Evolutionary conservation across 2,329 filamentous ascomycete species (phyloP), one percentile per base, ranked within the genome.

Genomic region (Botrytis deweyae): DNA sequence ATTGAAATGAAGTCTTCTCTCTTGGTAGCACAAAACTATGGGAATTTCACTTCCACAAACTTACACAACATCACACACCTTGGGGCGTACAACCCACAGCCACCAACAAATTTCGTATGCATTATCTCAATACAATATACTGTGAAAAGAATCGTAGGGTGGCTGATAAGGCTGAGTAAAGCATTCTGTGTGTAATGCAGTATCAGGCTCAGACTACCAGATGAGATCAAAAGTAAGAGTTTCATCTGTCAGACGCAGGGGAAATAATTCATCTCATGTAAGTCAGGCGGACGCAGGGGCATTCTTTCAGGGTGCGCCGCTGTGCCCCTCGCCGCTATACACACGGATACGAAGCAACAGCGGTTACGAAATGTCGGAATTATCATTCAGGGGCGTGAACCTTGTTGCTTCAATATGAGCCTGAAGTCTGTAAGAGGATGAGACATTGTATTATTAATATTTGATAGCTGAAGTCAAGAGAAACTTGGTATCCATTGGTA

Each of bases 311-410:
- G 22, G 52, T 14, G 18, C 25, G 20, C n/a, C 25, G 9, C 36
- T 29, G 66, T 68, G 36, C n/a, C 66, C 25, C 66, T 42, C 40
- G 66, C 49, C 66, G 66, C 66, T 68, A 42, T 58, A 68, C 36
- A 58, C 14, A 33, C 7, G 4, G 10, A 40, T 55, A 7, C n/a
- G 22, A 40, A 55, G 49, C 52, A 22, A 40, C 25, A 22, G 44
- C 25, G 7, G 33, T 40, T 55, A 52, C 49, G 25, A 52, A 40
- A 52, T 12, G 20, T 36, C 22, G 10, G 44, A 67, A 6, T 10
- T 38, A n/a, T 38, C 8, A n/a, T 52, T n/a, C 5, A 20, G 22
- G 9, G 44, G 44, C 44, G 25, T 33, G 33, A 18, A 10, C 2
- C 49, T 67, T 4, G 18, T 20, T 5, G 3, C 42, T 36, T 6